Percentiles rank a stretch among this genome's conserved stretches.
phyloP scores from a whole-genome alignment of 208 protist species.

The Endotrypanum monterogeii region DNA sequence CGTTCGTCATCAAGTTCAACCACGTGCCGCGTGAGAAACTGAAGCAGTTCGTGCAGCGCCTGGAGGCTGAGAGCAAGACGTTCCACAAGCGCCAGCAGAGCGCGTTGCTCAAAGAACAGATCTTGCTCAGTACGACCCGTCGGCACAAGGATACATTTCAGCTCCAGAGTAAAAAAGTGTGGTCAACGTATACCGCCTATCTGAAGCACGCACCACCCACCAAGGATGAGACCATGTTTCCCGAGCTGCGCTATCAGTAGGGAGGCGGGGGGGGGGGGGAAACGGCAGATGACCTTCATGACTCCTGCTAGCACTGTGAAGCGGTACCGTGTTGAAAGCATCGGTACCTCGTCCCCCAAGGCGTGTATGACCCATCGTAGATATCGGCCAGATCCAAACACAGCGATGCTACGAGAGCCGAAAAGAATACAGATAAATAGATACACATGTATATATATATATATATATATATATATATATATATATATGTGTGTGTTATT shows the following conservation, averaged over 20 bases:
- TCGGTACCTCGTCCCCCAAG: neutral
- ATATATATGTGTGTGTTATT: too few relatives aligned
- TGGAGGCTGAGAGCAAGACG: constrained; percentile 67
- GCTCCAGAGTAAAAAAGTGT: constrained; percentile 61
- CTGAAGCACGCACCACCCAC: constrained; percentile 62
- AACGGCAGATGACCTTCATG: neutral
- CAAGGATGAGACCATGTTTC: constrained; percentile 74
- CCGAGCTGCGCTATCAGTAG: constrained; percentile 37
- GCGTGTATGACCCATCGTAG: neutral
- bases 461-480: too few relatives aligned
- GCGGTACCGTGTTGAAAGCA: neutral
- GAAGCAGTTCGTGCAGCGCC: constrained; percentile 71
- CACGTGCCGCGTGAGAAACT: constrained; percentile 69
- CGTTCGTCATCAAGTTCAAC: constrained; percentile 72
- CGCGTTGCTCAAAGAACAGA: constrained; percentile 73
- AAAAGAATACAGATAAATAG: too few relatives aligned
- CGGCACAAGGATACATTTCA: constrained; percentile 60
- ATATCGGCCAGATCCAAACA: too few relatives aligned
- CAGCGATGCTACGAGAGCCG: too few relatives aligned
- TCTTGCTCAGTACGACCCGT: constrained; percentile 68
- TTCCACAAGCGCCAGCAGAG: constrained; percentile 75
- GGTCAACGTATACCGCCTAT: constrained; percentile 70
- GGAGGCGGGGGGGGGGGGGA: too few relatives aligned
- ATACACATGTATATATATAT: too few relatives aligned
- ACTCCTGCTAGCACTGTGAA: neutral